A percentile compares a stretch with the other conserved stretches of the same genome.
Conservation (phyloP, 768 basidiomycete species). For the Phanerochaete sordida region DNA sequence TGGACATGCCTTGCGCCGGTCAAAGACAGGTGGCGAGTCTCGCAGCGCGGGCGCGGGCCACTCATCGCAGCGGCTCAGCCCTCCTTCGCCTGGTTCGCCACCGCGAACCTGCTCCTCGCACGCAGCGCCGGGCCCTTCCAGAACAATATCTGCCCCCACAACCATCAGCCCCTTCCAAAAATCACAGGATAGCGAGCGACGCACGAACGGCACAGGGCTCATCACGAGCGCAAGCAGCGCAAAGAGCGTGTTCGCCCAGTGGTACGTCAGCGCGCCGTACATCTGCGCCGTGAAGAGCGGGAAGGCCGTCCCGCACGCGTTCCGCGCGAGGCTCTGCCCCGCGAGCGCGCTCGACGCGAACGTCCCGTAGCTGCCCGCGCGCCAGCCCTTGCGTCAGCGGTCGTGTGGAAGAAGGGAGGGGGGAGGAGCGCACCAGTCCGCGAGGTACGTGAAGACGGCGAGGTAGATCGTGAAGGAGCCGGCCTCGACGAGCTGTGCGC, state of each 20-base stretch:
- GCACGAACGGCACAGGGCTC: conserved; percentile 41
- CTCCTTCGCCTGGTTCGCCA: background rate
- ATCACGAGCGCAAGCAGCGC: conserved; percentile 38
- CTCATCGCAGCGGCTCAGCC: too few species aligned
- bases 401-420: background rate
- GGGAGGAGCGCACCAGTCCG: conserved; percentile 45
- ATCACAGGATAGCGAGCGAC: conserved; percentile 11
- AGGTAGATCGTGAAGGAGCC: conserved; percentile 40
- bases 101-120: conserved; percentile 23
- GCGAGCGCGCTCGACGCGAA: conserved; percentile 56
- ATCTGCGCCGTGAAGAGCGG: conserved; percentile 46
- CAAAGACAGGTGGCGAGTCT: too few species aligned
- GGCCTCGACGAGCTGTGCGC: conserved; percentile 3
- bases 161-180: too few species aligned
- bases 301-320: conserved; percentile 39
- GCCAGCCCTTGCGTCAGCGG: too few species aligned
- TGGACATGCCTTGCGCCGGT: too few species aligned
- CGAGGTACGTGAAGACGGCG: conserved; percentile 43
- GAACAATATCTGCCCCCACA: conserved; percentile 18
- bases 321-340: conserved; percentile 47
- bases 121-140: conserved; percentile 24
- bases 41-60: too few species aligned
- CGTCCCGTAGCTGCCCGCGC: conserved; percentile 32
- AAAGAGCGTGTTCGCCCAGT: conserved; percentile 46
- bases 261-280: conserved; percentile 43